Evolutionary conservation across 305 asterid species (phyloP).

Genomic region (Fraxinus sp.): DNA sequence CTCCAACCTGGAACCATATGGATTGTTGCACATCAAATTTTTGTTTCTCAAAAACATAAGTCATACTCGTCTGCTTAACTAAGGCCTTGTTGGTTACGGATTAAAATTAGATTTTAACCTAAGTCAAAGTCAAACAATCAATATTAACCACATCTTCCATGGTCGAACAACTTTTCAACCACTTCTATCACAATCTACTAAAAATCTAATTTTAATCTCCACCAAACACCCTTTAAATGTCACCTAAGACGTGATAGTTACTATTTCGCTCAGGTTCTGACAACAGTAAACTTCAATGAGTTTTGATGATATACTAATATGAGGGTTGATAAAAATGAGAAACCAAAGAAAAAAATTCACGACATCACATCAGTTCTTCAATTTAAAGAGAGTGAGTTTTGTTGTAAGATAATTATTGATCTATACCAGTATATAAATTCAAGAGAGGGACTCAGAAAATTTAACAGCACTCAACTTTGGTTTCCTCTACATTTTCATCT

Average conservation of each 20-base stretch:
- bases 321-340: neutral
- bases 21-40: conserved; percentile 4
- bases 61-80: neutral
- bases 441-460: neutral
- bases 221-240: neutral
- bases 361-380: neutral
- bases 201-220: too few species aligned
- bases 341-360: neutral
- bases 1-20: conserved; percentile 51
- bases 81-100: neutral
- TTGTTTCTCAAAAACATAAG: neutral
- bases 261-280: neutral
- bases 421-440: neutral
- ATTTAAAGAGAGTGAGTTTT: neutral
- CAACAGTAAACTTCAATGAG: neutral
- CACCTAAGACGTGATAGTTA: neutral
- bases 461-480: neutral
- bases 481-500: neutral
- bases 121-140: too few species aligned
- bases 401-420: neutral
- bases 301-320: neutral
- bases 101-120: too few species aligned
- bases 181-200: too few species aligned
- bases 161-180: too few species aligned
- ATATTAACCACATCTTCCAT: too few species aligned